Evolutionary conservation across 805 yeast genomes (phyloP).

Genomic region (Ogataea trehalophila): DNA sequence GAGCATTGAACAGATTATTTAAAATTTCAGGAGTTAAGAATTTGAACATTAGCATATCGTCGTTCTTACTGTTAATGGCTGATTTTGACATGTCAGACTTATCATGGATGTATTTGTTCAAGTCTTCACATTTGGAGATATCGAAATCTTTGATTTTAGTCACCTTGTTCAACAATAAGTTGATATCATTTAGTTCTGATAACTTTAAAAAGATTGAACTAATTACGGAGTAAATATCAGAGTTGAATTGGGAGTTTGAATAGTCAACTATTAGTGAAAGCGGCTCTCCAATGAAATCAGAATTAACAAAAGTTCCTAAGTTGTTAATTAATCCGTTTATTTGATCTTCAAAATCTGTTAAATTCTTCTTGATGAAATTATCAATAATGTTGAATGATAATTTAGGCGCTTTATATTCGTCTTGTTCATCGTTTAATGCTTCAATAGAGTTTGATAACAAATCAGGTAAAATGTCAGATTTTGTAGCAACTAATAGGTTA

Average conservation of each 20-base stretch:
- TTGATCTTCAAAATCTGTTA: constrained; percentile 16
- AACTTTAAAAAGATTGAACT: constrained; percentile 33
- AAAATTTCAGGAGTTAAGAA: constrained; percentile 34
- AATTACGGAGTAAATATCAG: constrained; percentile 31
- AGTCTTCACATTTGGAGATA: constrained; percentile 16
- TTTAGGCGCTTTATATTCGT: constrained; percentile 14
- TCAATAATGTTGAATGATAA: constrained; percentile 27
- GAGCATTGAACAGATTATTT: constrained; percentile 30
- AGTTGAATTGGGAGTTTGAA: constrained; percentile 8
- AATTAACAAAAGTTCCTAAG: constrained; percentile 28
- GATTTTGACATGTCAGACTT: constrained; percentile 8
- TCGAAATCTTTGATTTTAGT: constrained; percentile 17
- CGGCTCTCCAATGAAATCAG: constrained; percentile 27
- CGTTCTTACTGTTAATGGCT: constrained; percentile 1
- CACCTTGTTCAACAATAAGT: constrained; percentile 3
- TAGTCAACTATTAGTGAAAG: constrained; percentile 30
- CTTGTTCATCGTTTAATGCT: constrained; percentile 22
- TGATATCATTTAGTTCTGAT: constrained; percentile 11
- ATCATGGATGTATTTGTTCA: constrained; percentile 17
- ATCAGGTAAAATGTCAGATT: constrained; percentile 15
- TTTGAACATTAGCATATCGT: constrained; percentile 20
- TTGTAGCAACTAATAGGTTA: constrained; percentile 10
- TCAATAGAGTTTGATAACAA: constrained; percentile 24
- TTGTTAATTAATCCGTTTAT: constrained; percentile 32
- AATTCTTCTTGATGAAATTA: constrained; percentile 21